phyloP scores from a whole-genome alignment of 345 rosid genomes.

The Salix koriyanagi region DNA sequence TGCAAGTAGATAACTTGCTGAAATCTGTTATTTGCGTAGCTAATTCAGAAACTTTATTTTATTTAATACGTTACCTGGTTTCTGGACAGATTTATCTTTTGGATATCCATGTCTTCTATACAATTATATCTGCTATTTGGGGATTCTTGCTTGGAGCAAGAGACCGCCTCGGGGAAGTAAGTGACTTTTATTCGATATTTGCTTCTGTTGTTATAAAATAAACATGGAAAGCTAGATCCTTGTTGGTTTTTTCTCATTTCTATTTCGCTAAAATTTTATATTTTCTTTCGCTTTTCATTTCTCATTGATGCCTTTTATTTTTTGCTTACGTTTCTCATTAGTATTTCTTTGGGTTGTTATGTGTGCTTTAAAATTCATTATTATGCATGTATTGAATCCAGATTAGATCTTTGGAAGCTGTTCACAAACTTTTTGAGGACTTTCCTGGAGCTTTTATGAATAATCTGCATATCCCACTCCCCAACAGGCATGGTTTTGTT shows the following conservation, averaged over 20 bases:
- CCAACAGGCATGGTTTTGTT: slow-evolving; percentile 40
- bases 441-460: slow-evolving; percentile 82
- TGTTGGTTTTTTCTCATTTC: neutral
- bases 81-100: slow-evolving; percentile 76
- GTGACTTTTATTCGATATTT: slow-evolving; percentile 11
- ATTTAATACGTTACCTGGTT: neutral
- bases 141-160: slow-evolving; percentile 97
- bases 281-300: neutral
- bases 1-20: neutral
- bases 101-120: slow-evolving; percentile 80
- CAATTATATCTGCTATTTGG: slow-evolving; percentile 73
- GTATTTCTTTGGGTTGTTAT: neutral
- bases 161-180: slow-evolving; percentile 96
- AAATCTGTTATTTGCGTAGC: neutral
- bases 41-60: no score
- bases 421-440: slow-evolving; percentile 77
- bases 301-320: neutral
- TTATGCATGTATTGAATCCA: slow-evolving; percentile 25
- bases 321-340: neutral
- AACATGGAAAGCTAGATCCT: neutral
- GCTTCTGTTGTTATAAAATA: no score
- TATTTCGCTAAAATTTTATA: neutral
- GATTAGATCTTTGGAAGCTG: slow-evolving; percentile 92
- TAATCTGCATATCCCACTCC: slow-evolving; percentile 57
- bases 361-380: slow-evolving; percentile 4